Evolutionary conservation across 192 early-diverging fungal genomes (phyloP).

Genomic region (Coemansia sp.): DNA sequence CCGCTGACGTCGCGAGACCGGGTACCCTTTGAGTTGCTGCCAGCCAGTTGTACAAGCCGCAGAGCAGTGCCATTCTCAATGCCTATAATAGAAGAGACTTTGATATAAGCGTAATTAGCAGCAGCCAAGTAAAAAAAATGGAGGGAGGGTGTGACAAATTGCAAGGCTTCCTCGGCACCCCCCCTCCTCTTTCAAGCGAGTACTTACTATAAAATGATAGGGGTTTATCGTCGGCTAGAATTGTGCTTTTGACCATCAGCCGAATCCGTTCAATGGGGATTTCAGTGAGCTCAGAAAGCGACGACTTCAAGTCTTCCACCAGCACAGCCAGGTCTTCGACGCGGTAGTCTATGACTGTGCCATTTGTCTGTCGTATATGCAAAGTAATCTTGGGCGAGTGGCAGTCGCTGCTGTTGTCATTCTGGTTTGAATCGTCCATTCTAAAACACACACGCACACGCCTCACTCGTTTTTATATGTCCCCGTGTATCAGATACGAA

Average conservation of each 20-base stretch:
- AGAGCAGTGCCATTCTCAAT: constrained; percentile 24
- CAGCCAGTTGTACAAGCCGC: constrained; percentile 40
- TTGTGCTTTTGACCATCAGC: constrained; percentile 37
- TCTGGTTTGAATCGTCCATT: constrained; percentile 16
- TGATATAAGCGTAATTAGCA: neutral
- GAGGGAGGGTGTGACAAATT: neutral
- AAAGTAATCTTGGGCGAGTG: constrained; percentile 15
- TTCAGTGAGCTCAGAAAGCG: constrained; percentile 28
- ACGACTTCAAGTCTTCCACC: constrained; percentile 32
- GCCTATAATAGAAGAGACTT: constrained; percentile 10
- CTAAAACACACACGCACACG: neutral
- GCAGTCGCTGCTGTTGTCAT: constrained; percentile 16
- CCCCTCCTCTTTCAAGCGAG: neutral
- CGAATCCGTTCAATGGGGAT: constrained; percentile 43
- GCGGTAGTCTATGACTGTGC: constrained; percentile 25
- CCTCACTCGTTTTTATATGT: neutral
- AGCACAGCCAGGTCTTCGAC: constrained; percentile 6
- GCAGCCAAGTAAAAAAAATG: neutral
- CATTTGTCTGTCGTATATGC: constrained; percentile 38
- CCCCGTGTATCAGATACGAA: neutral
- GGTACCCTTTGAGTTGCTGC: neutral
- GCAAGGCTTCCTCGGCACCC: neutral
- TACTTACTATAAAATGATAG: constrained; percentile 48
- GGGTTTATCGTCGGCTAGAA: constrained; percentile 38
- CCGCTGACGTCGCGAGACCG: constrained; percentile 30